Conservation (phyloP, 83 land plant species). For the Thuja plicata region DNA sequence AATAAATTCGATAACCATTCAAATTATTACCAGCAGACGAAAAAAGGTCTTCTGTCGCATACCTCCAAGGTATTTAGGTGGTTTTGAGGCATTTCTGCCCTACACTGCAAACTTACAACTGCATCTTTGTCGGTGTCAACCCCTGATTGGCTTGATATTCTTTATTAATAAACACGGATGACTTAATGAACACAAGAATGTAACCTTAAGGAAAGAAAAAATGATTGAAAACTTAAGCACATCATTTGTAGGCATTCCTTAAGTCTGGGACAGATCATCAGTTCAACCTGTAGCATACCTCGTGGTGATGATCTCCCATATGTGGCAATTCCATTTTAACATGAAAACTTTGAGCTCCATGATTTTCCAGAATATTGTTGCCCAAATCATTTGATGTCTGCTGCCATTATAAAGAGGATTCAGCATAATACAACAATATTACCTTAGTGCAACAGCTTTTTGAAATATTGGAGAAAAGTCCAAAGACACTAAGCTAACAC, state of each 20-base stretch:
- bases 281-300: slow-evolving; percentile 1
- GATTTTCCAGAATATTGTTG: not conserved
- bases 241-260: not conserved
- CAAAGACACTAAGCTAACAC: not conserved
- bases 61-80: slow-evolving; percentile 3
- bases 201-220: not conserved
- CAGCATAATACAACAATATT: not conserved
- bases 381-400: not conserved
- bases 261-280: not conserved
- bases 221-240: not conserved
- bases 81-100: not conserved
- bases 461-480: not conserved
- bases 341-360: not conserved
- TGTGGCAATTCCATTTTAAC: not conserved
- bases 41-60: not conserved
- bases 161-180: not conserved
- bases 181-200: not conserved
- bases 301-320: not conserved
- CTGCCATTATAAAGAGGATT: not conserved
- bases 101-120: not conserved
- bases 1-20: not conserved
- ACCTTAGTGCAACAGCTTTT: not conserved
- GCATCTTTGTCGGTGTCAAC: not conserved
- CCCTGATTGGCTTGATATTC: slow-evolving; percentile 7
- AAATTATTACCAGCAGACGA: not conserved